Evolutionary conservation across 2,329 filamentous ascomycete genomes (phyloP).

Genomic region (Chaetomiaceae sp.): DNA sequence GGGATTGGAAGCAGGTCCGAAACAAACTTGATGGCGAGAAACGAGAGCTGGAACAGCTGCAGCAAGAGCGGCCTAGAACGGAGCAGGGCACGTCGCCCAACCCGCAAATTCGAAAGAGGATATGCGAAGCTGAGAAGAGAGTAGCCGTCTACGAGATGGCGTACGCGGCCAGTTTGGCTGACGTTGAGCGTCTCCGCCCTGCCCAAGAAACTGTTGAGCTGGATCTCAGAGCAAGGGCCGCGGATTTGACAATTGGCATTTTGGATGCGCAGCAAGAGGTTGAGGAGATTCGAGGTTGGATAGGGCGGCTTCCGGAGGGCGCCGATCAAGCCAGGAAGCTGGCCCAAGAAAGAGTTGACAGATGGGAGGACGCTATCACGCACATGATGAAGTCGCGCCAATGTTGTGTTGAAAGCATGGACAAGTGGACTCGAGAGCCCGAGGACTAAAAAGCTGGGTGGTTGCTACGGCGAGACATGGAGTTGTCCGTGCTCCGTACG

Average conservation of each 20-base stretch:
- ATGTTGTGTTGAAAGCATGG: neutral
- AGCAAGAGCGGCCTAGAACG: neutral
- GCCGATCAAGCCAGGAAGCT: neutral
- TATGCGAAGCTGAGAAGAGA: neutral
- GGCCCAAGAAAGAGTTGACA: neutral
- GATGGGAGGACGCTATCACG: neutral
- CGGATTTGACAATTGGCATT: neutral
- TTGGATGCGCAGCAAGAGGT: neutral
- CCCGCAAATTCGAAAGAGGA: neutral
- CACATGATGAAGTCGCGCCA: neutral
- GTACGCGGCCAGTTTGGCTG: constrained; percentile 1
- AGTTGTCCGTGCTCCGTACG: too few relatives aligned
- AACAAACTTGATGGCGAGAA: neutral
- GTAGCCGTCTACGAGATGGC: neutral
- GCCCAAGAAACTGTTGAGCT: neutral
- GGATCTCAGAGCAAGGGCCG: neutral
- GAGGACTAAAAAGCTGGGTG: too few relatives aligned
- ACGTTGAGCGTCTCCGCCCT: constrained; percentile 8
- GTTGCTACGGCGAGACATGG: too few relatives aligned
- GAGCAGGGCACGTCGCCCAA: too few relatives aligned
- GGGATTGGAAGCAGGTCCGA: neutral
- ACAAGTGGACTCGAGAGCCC: neutral
- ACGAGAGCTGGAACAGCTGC: neutral
- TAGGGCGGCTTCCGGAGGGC: neutral
- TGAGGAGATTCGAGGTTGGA: neutral